Evolutionary conservation across 148 eudicot genomes (phyloP).

Genomic region (Vaccinium myrtillus): DNA sequence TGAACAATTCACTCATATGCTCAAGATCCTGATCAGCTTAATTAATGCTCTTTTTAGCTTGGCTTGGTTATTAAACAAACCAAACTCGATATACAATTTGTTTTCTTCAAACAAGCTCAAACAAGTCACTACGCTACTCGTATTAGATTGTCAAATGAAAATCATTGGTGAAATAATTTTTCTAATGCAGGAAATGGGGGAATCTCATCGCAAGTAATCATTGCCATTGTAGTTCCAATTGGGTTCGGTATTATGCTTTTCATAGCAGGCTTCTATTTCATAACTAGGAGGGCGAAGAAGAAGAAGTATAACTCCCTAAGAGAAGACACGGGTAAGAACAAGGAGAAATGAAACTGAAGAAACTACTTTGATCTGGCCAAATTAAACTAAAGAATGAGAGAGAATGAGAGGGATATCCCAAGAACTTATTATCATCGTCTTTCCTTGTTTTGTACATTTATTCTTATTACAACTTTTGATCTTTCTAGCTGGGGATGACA

Average conservation of each 20-base stretch:
- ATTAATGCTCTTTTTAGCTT: too few species aligned
- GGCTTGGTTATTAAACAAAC: too few species aligned
- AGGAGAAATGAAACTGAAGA: too few species aligned
- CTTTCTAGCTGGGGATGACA: not conserved
- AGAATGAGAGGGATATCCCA: not conserved
- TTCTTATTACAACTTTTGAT: not conserved
- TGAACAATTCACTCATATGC: too few species aligned
- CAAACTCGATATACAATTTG: too few species aligned
- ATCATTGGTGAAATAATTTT: not conserved
- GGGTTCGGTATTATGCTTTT: not conserved
- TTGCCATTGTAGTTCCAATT: not conserved
- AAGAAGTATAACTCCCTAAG: not conserved
- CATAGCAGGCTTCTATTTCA: not conserved
- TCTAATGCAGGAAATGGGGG: not conserved
- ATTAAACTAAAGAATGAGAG: not conserved
- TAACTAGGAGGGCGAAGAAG: not conserved
- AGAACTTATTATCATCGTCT: not conserved
- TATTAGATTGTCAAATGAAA: not conserved
- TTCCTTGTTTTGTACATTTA: not conserved
- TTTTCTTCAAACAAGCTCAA: not conserved
- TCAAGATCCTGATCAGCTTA: too few species aligned
- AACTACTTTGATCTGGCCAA: too few species aligned
- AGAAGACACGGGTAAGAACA: constrained; percentile 6
- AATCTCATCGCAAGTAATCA: not conserved
- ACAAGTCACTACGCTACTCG: not conserved